These are phyloP conservation scores for Begonia masoniana DNA, from an alignment of 306 rosid species.

Conservation along the genomic window DNA sequence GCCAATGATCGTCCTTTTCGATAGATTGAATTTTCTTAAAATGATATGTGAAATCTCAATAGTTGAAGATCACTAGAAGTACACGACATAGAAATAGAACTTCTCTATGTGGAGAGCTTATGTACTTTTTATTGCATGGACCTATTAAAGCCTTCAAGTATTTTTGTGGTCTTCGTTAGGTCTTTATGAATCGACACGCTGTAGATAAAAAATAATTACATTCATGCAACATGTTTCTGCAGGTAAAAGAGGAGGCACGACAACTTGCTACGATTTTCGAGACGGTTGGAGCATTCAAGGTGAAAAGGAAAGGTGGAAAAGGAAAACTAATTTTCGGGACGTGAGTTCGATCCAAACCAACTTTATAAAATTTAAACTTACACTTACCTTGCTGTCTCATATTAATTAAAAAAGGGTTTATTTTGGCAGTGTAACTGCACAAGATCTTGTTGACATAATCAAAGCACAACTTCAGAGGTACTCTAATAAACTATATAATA, in stretches of 20 bases:
- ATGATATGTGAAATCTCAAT: too few relatives aligned
- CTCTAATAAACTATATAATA: neutral
- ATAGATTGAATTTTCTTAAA: too few relatives aligned
- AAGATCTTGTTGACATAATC: slow-evolving; percentile 95
- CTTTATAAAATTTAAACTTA: slow-evolving; percentile 1
- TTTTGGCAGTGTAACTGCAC: slow-evolving; percentile 75
- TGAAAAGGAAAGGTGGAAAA: slow-evolving; percentile 96
- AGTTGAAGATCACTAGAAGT: too few relatives aligned
- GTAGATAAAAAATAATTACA: too few relatives aligned
- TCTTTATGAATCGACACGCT: too few relatives aligned
- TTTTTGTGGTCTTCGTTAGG: too few relatives aligned
- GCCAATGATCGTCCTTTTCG: too few relatives aligned
- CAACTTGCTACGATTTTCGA: slow-evolving; percentile 83
- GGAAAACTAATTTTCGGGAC: slow-evolving; percentile 93
- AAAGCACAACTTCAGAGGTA: slow-evolving; percentile 96
- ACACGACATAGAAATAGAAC: too few relatives aligned
- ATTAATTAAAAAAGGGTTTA: slow-evolving; percentile 18
- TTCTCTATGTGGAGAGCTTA: too few relatives aligned
- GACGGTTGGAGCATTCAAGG: slow-evolving; percentile 91
- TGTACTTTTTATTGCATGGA: too few relatives aligned
- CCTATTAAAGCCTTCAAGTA: too few relatives aligned
- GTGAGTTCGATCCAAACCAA: slow-evolving; percentile 21
- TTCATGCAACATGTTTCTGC: neutral
- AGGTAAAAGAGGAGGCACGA: slow-evolving; percentile 93
- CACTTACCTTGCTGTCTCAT: neutral